phyloP scores from a whole-genome alignment of 2,329 filamentous ascomycete species.

The Penicillium thymicola region DNA sequence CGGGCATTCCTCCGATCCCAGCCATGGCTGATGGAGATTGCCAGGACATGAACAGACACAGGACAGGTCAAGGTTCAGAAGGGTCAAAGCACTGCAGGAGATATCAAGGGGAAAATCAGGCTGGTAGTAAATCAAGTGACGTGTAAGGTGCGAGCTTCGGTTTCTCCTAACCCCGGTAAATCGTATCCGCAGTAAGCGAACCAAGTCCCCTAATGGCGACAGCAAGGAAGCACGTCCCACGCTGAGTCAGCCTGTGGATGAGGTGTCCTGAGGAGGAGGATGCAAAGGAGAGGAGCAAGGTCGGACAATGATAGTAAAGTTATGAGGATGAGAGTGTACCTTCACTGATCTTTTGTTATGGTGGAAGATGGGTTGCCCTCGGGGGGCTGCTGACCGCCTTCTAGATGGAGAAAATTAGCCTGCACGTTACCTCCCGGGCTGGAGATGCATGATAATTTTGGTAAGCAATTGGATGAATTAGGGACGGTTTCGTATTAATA shows the following conservation, averaged over 20 bases:
- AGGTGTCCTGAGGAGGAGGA: neutral
- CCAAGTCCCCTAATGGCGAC: constrained; percentile 16
- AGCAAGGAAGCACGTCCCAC: constrained; percentile 18
- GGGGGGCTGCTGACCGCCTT: constrained; percentile 19
- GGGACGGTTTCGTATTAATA: neutral
- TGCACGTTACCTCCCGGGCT: neutral
- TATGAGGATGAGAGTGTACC: constrained; percentile 12
- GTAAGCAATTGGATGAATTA: neutral
- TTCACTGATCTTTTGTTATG: constrained; percentile 25
- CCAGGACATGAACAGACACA: constrained; percentile 59
- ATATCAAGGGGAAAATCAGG: neutral
- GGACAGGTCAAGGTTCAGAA: neutral
- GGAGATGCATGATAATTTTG: neutral
- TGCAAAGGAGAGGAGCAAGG: constrained; percentile 6
- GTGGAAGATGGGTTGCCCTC: constrained; percentile 13
- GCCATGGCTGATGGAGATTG: constrained; percentile 64
- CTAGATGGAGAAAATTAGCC: constrained; percentile 5
- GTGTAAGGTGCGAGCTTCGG: constrained; percentile 13
- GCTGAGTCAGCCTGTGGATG: constrained; percentile 10
- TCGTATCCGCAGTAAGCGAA: constrained; percentile 21
- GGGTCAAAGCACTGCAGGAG: neutral
- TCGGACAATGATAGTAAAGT: constrained; percentile 11
- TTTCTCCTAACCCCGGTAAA: constrained; percentile 24
- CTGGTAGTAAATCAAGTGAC: constrained; percentile 1
- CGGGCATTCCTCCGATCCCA: constrained; percentile 53